Percentiles rank a stretch among this genome's conserved stretches.
Evolutionary conservation across 805 yeast genomes (phyloP).

Genomic region (Saccharomycopsis selenospora): DNA sequence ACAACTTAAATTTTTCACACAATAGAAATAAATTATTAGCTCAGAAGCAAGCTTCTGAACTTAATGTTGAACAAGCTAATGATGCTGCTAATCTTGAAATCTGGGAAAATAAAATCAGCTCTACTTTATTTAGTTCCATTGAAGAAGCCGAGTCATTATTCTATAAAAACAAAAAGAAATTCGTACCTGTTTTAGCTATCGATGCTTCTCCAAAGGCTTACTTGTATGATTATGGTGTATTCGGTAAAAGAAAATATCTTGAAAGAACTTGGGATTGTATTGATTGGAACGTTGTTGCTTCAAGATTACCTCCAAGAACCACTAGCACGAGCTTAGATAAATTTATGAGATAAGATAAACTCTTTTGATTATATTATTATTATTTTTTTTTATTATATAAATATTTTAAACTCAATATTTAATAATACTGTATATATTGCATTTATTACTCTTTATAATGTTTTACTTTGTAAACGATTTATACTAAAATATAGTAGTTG

Average conservation of each 20-base stretch:
- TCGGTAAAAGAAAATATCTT: conserved; percentile 59
- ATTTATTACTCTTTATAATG: no score
- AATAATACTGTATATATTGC: no score
- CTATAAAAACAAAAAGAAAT: conserved; percentile 33
- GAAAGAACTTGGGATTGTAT: conserved; percentile 62
- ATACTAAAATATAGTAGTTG: no score
- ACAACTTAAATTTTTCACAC: conserved; percentile 30
- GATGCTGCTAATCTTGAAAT: conserved; percentile 19
- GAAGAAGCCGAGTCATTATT: conserved; percentile 35
- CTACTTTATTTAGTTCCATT: conserved; percentile 24
- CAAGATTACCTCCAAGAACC: conserved; percentile 31
- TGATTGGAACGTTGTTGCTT: conserved; percentile 63
- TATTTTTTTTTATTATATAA: no score
- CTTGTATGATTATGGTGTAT: conserved; percentile 69
- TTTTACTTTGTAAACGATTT: no score
- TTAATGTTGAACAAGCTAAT: conserved; percentile 7
- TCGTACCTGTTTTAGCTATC: conserved; percentile 58
- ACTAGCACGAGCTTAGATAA: not conserved
- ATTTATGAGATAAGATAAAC: no score
- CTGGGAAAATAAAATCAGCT: conserved; percentile 23
- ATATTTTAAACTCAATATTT: no score
- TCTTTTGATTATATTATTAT: no score
- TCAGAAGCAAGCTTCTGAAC: conserved; percentile 7
- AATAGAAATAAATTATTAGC: conserved; percentile 12
- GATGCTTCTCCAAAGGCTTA: conserved; percentile 69